These are phyloP conservation scores for Arthonia radiata DNA, from an alignment of 495 filamentous ascomycete genomes.

Conservation along the genomic window DNA sequence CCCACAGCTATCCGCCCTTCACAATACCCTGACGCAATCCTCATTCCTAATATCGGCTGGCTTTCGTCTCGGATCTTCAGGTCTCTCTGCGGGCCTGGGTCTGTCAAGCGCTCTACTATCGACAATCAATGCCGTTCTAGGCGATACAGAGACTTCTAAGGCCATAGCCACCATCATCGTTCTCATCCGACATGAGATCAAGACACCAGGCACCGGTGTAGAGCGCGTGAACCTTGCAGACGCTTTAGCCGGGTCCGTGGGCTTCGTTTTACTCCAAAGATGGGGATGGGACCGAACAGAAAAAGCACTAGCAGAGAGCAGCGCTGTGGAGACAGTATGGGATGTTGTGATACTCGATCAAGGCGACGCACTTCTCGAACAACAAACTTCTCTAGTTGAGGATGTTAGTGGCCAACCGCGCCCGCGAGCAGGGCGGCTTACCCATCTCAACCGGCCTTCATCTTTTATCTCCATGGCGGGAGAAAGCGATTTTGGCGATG, in stretches of 20 bases:
- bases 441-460: no score
- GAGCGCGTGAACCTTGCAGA: constrained; percentile 40
- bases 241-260: constrained; percentile 39
- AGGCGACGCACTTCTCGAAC: no score
- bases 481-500: no score
- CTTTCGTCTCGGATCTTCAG: constrained; percentile 43
- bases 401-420: no score
- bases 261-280: constrained; percentile 45
- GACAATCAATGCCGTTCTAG: constrained; percentile 48
- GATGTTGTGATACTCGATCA: constrained; percentile 53
- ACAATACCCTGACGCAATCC: constrained; percentile 35
- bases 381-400: no score
- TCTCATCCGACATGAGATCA: constrained; percentile 45
- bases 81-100: constrained; percentile 32
- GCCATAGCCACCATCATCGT: constrained; percentile 61
- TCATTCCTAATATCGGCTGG: constrained; percentile 43
- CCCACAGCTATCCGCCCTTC: constrained; percentile 27
- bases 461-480: no score
- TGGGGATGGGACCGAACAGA: constrained; percentile 37
- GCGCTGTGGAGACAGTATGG: constrained; percentile 43
- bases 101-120: constrained; percentile 39
- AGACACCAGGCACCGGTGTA: constrained; percentile 30
- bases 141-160: constrained; percentile 52
- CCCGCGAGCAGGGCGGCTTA: no score
- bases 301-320: constrained; percentile 22